Base-by-base conservation (phyloP, 1,139 yeast species). In the Hanseniaspora sp. region DNA sequence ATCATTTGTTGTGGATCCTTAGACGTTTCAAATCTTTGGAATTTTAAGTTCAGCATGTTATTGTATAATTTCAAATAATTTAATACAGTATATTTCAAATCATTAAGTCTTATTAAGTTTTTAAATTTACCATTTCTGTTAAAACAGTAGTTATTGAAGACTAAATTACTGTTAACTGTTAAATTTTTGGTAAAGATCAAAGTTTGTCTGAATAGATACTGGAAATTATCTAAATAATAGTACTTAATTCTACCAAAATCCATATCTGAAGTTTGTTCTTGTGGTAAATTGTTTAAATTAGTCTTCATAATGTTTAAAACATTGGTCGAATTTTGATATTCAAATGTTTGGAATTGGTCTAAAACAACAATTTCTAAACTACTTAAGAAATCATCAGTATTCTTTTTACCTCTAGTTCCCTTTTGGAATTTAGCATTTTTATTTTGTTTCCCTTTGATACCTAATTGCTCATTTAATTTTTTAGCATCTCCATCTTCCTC, bases 281-380 rank as follows among this genome's bases (percentile, higher is more conserved):
- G 77, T 6, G 98, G 98, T 46, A 87, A 79, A 57, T 76, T 72
- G 68, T 88, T 88, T 56, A 88, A 62, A 64, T 83, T 80, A 59
- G 82, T 80, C 62, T 83, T 72, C n/a, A 90, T 77, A 0, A 82
- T 75, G 42, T 74, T 75, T 15, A 67, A 67, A 7, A 92, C 76
- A 69, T 92, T 95, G 43, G 85, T 86, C 92, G 96, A 85, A 63
- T 90, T 88, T 69, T 94, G 98, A 86, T 85, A 86, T 64, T 86
- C 86, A 58, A 90, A 74, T 44, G 90, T 87, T 64, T 88, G 88
- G 9, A 95, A 81, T 62, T 83, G 86, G 67, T 92, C 98, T 41
- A 88, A 71, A 33, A 90, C 71, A 46, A 83, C 69, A 7, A 94
- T 68, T 67, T 92, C 98, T 59, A 92, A 84, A 0, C 97, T 88